Evolutionary conservation across 805 yeast species (phyloP).

Genomic region (Barnettozyma siamensis): DNA sequence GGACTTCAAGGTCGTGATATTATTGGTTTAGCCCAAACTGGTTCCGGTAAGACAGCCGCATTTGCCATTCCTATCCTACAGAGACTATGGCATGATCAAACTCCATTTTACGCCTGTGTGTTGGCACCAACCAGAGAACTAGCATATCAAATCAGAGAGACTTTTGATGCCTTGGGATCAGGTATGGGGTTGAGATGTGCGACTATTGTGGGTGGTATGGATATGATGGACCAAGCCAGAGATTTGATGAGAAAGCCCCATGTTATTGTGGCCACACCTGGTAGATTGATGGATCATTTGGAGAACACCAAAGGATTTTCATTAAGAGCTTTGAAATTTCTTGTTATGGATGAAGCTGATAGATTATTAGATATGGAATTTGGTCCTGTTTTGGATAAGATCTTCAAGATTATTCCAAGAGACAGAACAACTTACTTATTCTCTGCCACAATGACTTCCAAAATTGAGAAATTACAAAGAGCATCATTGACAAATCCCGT

Average conservation of each 20-base stretch:
- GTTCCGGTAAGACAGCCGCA: constrained; percentile 98
- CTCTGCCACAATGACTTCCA: constrained; percentile 96
- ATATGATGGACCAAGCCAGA: constrained; percentile 94
- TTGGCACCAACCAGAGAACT: constrained; percentile 82
- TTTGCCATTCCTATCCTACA: constrained; percentile 95
- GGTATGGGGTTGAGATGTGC: constrained; percentile 88
- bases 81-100: constrained; percentile 81
- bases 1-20: constrained; percentile 89
- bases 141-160: constrained; percentile 86
- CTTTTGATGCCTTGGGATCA: constrained; percentile 89
- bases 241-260: constrained; percentile 94
- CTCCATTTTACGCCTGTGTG: constrained; percentile 84
- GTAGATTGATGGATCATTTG: constrained; percentile 87
- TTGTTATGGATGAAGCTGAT: constrained; percentile 97
- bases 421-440: constrained; percentile 81
- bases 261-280: constrained; percentile 92
- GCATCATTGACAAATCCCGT: constrained; percentile 89
- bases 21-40: constrained; percentile 95
- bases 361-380: constrained; percentile 93
- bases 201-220: constrained; percentile 97
- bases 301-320: constrained; percentile 90
- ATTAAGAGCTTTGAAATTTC: constrained; percentile 66
- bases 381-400: constrained; percentile 88
- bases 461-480: constrained; percentile 89
- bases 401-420: constrained; percentile 75